These are phyloP conservation scores for Leishmania gerbilli DNA, from an alignment of 208 protist species.

Conservation along the genomic window DNA sequence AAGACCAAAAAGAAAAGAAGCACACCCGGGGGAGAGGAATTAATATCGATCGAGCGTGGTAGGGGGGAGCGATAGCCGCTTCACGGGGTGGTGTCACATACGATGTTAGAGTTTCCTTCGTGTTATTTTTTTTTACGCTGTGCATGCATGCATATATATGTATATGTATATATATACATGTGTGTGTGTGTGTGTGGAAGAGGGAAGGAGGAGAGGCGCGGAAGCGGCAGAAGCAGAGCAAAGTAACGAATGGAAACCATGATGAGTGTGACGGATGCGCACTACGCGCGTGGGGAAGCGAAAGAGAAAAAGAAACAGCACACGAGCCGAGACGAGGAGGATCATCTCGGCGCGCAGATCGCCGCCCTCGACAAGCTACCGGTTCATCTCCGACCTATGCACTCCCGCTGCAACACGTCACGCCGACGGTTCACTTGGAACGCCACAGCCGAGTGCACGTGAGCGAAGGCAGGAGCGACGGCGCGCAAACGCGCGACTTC, in stretches of 20 bases:
- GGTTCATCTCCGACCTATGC: neutral
- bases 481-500: neutral
- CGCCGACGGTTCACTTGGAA: neutral
- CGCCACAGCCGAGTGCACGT: neutral
- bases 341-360: neutral
- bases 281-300: neutral
- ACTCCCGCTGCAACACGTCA: neutral
- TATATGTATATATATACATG: no score
- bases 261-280: neutral
- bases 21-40: neutral
- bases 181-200: neutral
- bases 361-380: neutral
- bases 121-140: no score
- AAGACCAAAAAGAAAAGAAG: neutral
- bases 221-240: neutral
- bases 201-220: slow-evolving; percentile 1
- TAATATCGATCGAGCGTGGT: neutral
- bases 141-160: neutral
- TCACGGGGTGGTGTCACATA: neutral
- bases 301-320: neutral
- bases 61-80: neutral
- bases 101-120: neutral
- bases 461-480: neutral
- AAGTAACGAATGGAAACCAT: neutral
- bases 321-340: neutral